Percentiles rank a stretch among this genome's conserved stretches.
phyloP scores from a whole-genome alignment of 305 asterid genomes.

The Fraxinus platypoda region DNA sequence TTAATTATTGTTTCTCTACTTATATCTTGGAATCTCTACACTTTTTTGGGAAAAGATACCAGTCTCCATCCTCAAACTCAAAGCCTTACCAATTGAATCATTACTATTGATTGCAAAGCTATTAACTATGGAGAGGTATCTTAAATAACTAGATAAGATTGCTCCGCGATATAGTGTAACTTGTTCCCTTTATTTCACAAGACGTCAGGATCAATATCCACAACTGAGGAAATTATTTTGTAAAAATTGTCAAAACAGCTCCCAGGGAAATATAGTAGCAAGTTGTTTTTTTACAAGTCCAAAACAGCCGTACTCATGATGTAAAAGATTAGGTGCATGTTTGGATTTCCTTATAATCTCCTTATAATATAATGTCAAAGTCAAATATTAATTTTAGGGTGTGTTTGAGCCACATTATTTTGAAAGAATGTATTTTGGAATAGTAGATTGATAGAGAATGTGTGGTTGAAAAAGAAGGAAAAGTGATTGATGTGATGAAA shows the following conservation, averaged over 20 bases:
- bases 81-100: neutral
- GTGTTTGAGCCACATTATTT: no score
- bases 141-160: neutral
- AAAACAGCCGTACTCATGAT: no score
- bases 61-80: neutral
- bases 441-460: no score
- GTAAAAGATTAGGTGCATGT: neutral
- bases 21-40: neutral
- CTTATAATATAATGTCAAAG: no score
- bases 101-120: neutral
- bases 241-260: slow-evolving; percentile 1
- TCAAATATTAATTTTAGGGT: no score
- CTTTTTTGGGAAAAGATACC: neutral
- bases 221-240: neutral
- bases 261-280: neutral
- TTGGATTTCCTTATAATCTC: no score
- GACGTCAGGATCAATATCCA: neutral
- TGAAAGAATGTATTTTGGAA: no score
- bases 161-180: neutral
- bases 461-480: no score
- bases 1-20: slow-evolving; percentile 13
- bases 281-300: neutral
- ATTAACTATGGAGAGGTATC: neutral
- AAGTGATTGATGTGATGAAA: no score
- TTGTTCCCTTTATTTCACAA: neutral